Evolutionary conservation across 2,329 filamentous ascomycete species (phyloP).

Genomic region (Verticillium nonalfalfae): DNA sequence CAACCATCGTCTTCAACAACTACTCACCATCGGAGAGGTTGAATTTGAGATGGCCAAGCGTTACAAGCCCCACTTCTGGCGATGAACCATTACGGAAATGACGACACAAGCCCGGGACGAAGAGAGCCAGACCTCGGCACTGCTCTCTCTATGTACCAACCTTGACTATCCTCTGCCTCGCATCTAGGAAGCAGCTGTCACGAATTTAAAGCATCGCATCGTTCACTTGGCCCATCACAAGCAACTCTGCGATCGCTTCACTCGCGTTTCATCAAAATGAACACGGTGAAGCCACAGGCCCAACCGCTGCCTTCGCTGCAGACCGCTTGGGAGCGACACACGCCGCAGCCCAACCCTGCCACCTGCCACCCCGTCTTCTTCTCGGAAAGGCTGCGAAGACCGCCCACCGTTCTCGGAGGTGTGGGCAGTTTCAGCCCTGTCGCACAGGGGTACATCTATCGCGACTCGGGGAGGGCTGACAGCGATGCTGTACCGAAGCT

Average conservation of each 20-base stretch:
- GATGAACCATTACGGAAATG: neutral
- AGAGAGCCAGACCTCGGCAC: neutral
- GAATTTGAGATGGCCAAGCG: neutral
- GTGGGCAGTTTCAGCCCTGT: conserved; percentile 37
- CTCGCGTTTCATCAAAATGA: neutral
- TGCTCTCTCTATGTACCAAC: neutral
- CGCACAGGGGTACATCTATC: conserved; percentile 55
- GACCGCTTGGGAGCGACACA: conserved; percentile 18
- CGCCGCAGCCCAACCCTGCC: conserved; percentile 39
- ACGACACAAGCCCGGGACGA: neutral
- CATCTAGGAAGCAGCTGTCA: too few relatives aligned
- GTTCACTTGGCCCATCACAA: too few relatives aligned
- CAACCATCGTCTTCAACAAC: too few relatives aligned
- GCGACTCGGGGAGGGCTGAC: conserved; percentile 28
- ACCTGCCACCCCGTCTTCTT: conserved; percentile 71
- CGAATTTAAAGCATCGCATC: too few relatives aligned
- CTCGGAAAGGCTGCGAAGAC: conserved; percentile 53
- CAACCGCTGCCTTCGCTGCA: conserved; percentile 10
- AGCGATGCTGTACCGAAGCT: conserved; percentile 25
- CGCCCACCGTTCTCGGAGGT: conserved; percentile 31
- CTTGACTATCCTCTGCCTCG: too few relatives aligned
- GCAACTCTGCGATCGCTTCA: too few relatives aligned
- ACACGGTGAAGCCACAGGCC: neutral
- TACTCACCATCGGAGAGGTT: neutral
- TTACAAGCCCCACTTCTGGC: neutral